Percentiles rank a stretch among this genome's conserved stretches.
Evolutionary conservation across 2,329 filamentous ascomycete genomes (phyloP).

Genomic region (Bipolaris sorokiniana): DNA sequence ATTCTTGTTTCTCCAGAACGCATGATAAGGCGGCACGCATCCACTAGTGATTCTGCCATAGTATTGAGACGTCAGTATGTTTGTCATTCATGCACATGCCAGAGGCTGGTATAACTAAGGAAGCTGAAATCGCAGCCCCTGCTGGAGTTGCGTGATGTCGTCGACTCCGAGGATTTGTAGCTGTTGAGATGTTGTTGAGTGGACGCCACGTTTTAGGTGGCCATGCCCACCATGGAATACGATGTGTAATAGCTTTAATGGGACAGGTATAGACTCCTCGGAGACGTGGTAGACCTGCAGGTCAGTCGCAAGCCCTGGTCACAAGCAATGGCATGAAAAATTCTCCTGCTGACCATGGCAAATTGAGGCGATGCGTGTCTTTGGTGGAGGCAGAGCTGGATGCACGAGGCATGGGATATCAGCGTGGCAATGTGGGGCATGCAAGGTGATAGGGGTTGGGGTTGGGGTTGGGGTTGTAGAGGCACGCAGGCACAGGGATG

Average conservation of each 20-base stretch:
- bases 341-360: not conserved
- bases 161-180: not conserved
- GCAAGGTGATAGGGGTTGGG: too few relatives aligned
- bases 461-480: too few relatives aligned
- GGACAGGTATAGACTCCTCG: not conserved
- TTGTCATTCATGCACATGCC: not conserved
- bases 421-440: too few relatives aligned
- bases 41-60: constrained; percentile 19
- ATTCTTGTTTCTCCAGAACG: not conserved
- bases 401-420: too few relatives aligned
- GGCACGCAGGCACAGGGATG: too few relatives aligned
- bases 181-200: not conserved
- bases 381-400: too few relatives aligned
- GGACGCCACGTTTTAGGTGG: not conserved
- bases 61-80: constrained; percentile 19
- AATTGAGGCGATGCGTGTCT: not conserved
- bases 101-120: not conserved
- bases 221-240: not conserved
- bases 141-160: not conserved
- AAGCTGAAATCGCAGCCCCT: not conserved
- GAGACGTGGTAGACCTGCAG: not conserved
- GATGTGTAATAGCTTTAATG: not conserved
- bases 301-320: not conserved
- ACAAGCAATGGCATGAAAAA: too few relatives aligned
- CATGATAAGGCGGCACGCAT: constrained; percentile 4